Base-by-base conservation (phyloP, 2,329 filamentous ascomycete species). In the Pseudogymnoascus sp. region DNA sequence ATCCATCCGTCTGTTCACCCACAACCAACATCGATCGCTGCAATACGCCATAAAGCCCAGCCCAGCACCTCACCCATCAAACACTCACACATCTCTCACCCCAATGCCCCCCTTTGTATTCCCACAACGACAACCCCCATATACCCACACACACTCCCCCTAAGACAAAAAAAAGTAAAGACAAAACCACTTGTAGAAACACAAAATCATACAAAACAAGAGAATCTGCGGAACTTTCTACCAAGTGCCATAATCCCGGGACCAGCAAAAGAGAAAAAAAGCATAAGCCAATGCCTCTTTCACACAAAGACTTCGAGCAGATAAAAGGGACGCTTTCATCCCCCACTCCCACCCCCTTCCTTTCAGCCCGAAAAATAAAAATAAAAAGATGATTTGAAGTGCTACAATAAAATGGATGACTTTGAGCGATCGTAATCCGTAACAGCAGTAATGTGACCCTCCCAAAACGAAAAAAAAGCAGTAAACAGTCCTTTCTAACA, bases 181-280 rank as follows among this genome's bases (percentile, higher is more conserved):
- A n/a, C 2, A 7, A 42, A 42, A 21, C 40, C 44, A 50, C 21
- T n/a, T 10, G 44, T 50, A 50, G 44, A 25, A 10, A 50, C 44
- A 50, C 44, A 50, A 50, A 50, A 50, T 50, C 44, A 50, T 50
- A 50, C 44, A 46, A 50, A 7, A 34, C 4, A 34, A 4, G 44
- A 50, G 44, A 50, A 50, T 50, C 21, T 50, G 44, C 44, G 8
- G 2, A 50, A 6, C 38, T 50, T 50, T 50, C 44, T 28, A 50
- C 44, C 44, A 50, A 25, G 12, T n/a, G 36, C 36, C 34, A 12
- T 12, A 69, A 65, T 67, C 69, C 66, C 59, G 61, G 11, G 34
- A 28, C 4, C 25, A 5, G 25, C 25, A 28, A 28, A 28, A 42
- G 38, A 28, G n/a, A 50, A 50, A 10, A 46, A n/a, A n/a, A n/a